A percentile compares a stretch with the other conserved stretches of the same genome.
phyloP scores from a whole-genome alignment of 306 rosid species.

The Castanopsis chinensis region DNA sequence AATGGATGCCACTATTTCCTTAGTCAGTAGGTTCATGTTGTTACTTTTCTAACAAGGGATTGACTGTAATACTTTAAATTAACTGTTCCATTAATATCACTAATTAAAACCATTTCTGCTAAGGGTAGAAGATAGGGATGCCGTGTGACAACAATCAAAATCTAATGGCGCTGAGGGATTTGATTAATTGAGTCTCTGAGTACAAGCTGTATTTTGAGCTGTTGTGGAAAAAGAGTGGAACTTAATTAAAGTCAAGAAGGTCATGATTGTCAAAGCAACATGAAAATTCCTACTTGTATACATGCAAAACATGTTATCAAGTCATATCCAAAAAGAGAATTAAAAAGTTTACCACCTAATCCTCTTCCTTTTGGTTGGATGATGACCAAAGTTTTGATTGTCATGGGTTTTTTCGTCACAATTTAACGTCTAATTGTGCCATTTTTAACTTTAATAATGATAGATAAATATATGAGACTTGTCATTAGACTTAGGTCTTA shows the following conservation, averaged over 20 bases:
- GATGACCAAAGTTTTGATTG: conserved; percentile 15
- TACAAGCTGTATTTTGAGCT: neutral
- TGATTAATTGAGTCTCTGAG: conserved; percentile 5
- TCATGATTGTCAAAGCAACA: conserved; percentile 17
- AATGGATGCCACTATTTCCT: conserved; percentile 20
- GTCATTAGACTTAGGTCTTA: neutral
- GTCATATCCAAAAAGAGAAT: neutral
- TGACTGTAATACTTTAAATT: conserved; percentile 7
- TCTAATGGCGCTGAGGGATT: conserved; percentile 5
- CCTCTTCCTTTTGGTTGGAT: conserved; percentile 14
- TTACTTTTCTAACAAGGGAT: conserved; percentile 28
- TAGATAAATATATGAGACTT: neutral
- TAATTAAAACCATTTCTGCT: conserved; percentile 1
- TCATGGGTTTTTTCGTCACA: neutral
- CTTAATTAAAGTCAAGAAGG: conserved; percentile 28
- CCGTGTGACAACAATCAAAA: conserved; percentile 20
- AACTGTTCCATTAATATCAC: conserved; percentile 16
- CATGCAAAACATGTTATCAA: neutral
- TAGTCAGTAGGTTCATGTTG: conserved; percentile 7
- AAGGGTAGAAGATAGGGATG: conserved; percentile 5
- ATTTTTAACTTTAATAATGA: neutral
- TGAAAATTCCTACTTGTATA: neutral
- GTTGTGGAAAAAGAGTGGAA: conserved; percentile 14
- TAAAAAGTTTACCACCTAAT: conserved; percentile 22
- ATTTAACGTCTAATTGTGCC: neutral